phyloP scores from a whole-genome alignment of 495 filamentous ascomycete species.

The Penicillium canescens region DNA sequence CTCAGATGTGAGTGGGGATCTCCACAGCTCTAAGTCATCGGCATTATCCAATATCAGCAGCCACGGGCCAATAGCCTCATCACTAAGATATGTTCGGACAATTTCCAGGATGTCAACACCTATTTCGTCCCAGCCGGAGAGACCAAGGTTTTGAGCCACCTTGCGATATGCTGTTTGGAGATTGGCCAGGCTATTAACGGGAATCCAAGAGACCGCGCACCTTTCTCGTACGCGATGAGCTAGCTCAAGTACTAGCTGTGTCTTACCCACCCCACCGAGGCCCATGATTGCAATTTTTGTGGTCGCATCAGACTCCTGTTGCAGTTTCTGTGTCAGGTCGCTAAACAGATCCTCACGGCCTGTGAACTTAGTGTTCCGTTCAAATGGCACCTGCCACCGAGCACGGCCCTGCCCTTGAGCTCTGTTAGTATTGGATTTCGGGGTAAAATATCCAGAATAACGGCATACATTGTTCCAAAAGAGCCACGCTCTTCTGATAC shows the following conservation, averaged over 20 bases:
- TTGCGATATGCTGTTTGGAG: slow-evolving; percentile 44
- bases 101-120: slow-evolving; percentile 21
- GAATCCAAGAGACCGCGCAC: slow-evolving; percentile 52
- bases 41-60: slow-evolving; percentile 41
- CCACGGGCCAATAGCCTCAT: slow-evolving; percentile 24
- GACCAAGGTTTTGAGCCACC: slow-evolving; percentile 31
- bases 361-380: slow-evolving; percentile 22
- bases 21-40: slow-evolving; percentile 14
- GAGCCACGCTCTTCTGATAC: background rate
- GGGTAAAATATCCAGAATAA: background rate
- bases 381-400: slow-evolving; percentile 18
- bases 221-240: slow-evolving; percentile 41
- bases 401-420: background rate
- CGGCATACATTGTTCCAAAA: background rate
- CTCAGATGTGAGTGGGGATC: background rate
- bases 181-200: slow-evolving; percentile 32
- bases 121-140: slow-evolving; percentile 14
- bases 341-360: slow-evolving; percentile 17
- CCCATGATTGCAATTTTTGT: slow-evolving; percentile 35
- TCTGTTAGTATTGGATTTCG: background rate
- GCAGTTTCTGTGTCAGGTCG: slow-evolving; percentile 12
- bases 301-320: slow-evolving; percentile 12
- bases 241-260: slow-evolving; percentile 51
- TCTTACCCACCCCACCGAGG: slow-evolving; percentile 51
- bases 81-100: slow-evolving; percentile 28